These are phyloP conservation scores for Beta corolliflora DNA, from an alignment of 179 eudicot genomes.

Conservation along the genomic window DNA sequence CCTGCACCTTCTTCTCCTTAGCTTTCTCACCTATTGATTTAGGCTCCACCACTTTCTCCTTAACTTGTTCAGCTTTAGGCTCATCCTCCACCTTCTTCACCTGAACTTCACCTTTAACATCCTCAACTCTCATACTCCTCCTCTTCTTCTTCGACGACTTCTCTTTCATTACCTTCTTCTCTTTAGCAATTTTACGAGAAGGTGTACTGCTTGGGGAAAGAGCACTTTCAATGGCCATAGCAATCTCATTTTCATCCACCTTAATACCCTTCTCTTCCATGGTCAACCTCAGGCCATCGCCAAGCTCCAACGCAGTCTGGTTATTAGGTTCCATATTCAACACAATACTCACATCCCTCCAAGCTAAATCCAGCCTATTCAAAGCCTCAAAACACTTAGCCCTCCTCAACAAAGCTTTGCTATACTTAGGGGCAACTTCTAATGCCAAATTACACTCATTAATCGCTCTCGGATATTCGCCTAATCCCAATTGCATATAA, in stretches of 20 bases:
- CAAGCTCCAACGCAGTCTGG: conserved; percentile 68
- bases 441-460: conserved; percentile 85
- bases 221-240: conserved; percentile 37
- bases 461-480: conserved; percentile 81
- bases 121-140: conserved; percentile 31
- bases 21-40: neutral
- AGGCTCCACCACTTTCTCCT: conserved; percentile 27
- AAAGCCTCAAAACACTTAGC: conserved; percentile 81
- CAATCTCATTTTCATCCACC: conserved; percentile 60
- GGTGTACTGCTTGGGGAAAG: conserved; percentile 34
- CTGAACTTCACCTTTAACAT: conserved; percentile 29
- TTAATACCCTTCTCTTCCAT: conserved; percentile 62
- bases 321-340: conserved; percentile 83
- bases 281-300: conserved; percentile 45
- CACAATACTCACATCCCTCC: conserved; percentile 74
- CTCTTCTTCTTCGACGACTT: conserved; percentile 48
- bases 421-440: conserved; percentile 89
- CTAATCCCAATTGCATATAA: conserved; percentile 86
- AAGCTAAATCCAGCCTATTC: conserved; percentile 71
- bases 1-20: conserved; percentile 38
- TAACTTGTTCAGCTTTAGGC: conserved; percentile 22
- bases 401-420: conserved; percentile 84
- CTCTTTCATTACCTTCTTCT: conserved; percentile 32
- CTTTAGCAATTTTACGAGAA: conserved; percentile 41
- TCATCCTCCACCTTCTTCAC: conserved; percentile 50